Percentiles rank a stretch among this genome's conserved stretches.
phyloP scores from a whole-genome alignment of 495 filamentous ascomycete genomes.

The Xeromyces bisporus region DNA sequence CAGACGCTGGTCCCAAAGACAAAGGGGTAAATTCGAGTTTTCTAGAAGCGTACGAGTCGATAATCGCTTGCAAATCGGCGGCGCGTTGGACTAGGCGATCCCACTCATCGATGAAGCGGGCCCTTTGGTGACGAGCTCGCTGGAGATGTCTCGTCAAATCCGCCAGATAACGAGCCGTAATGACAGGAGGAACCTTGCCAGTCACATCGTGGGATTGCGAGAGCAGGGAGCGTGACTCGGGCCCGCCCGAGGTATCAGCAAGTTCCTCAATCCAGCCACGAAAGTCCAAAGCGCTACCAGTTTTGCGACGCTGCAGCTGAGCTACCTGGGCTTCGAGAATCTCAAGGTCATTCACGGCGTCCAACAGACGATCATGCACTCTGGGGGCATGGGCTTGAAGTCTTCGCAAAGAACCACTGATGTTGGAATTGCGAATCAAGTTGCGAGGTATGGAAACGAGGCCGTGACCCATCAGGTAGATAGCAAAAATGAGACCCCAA shows the following conservation, averaged over 20 bases:
- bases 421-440: constrained; percentile 58
- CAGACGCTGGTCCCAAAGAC: constrained; percentile 36
- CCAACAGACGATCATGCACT: constrained; percentile 72
- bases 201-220: constrained; percentile 18
- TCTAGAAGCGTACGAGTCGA: constrained; percentile 69
- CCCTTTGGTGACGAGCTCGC: constrained; percentile 64
- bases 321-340: constrained; percentile 63
- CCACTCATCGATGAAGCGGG: constrained; percentile 75
- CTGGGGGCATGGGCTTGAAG: constrained; percentile 66
- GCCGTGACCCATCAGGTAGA: constrained; percentile 95
- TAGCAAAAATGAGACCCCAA: constrained; percentile 79
- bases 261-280: constrained; percentile 93
- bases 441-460: constrained; percentile 77
- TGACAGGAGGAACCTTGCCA: constrained; percentile 48
- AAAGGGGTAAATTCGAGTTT: constrained; percentile 54
- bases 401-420: constrained; percentile 50
- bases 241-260: constrained; percentile 51
- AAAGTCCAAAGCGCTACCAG: constrained; percentile 62
- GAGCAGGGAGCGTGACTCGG: constrained; percentile 41
- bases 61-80: constrained; percentile 56
- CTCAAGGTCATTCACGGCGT: constrained; percentile 66
- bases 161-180: constrained; percentile 85
- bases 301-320: constrained; percentile 64
- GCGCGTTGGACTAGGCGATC: constrained; percentile 57
- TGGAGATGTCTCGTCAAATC: constrained; percentile 68